Evolutionary conservation across 2,329 filamentous ascomycete genomes (phyloP).

Genomic region (Sclerotinia glacialis): DNA sequence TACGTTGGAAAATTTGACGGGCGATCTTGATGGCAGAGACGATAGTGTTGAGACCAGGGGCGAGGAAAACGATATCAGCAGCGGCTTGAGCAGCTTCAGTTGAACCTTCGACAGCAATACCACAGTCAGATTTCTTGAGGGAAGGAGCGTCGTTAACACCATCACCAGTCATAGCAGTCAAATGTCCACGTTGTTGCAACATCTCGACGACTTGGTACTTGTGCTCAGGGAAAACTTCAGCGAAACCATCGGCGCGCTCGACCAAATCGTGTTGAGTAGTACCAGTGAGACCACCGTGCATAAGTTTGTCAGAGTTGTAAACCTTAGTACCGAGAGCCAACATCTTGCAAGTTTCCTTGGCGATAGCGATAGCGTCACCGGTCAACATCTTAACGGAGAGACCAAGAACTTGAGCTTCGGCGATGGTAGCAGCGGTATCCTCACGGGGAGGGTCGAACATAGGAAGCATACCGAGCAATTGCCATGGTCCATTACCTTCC

Average conservation of each 20-base stretch:
- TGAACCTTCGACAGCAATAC: conserved; percentile 90
- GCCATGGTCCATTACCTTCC: conserved; percentile 70
- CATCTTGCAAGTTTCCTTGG: conserved; percentile 82
- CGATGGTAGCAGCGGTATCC: conserved; percentile 74
- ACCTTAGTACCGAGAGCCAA: conserved; percentile 76
- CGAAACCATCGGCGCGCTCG: conserved; percentile 89
- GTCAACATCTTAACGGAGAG: conserved; percentile 80
- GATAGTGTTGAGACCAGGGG: conserved; percentile 85
- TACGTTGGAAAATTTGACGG: conserved; percentile 93
- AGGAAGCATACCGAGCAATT: conserved; percentile 71
- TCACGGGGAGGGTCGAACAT: conserved; percentile 80
- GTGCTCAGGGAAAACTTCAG: conserved; percentile 92
- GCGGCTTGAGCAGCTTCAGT: conserved; percentile 88
- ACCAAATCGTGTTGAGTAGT: conserved; percentile 73
- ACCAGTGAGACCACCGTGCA: conserved; percentile 71
- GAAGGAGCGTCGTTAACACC: conserved; percentile 94
- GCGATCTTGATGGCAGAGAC: conserved; percentile 92
- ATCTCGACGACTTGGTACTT: conserved; percentile 96
- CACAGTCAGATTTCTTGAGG: conserved; percentile 90
- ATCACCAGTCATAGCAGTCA: conserved; percentile 94
- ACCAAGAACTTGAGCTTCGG: conserved; percentile 72
- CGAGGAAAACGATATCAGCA: conserved; percentile 91
- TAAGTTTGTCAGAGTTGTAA: conserved; percentile 75
- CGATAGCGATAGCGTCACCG: conserved; percentile 76
- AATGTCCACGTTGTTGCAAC: conserved; percentile 87